Conservation (phyloP, 257 asterid species). For the Solanum neorickii region DNA sequence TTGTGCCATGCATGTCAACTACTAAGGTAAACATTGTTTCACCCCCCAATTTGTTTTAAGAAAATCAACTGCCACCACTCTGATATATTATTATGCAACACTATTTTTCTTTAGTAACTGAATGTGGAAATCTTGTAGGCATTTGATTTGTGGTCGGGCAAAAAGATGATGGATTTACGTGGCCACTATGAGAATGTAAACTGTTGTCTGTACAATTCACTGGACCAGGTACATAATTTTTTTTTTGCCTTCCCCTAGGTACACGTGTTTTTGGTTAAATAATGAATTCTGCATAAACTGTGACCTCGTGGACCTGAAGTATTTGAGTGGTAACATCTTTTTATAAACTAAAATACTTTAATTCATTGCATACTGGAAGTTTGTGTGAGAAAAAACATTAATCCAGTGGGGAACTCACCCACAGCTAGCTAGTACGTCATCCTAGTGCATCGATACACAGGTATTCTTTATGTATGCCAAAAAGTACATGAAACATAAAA, state of each 20-base stretch:
- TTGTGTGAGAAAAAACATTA: neutral
- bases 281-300: neutral
- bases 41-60: neutral
- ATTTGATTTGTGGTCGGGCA: constrained; percentile 90
- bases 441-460: neutral
- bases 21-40: constrained; percentile 36
- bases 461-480: neutral
- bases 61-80: neutral
- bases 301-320: neutral
- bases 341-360: neutral
- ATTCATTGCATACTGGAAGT: neutral
- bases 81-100: neutral
- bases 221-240: constrained; percentile 52
- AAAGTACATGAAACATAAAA: neutral
- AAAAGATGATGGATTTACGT: constrained; percentile 47
- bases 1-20: constrained; percentile 83
- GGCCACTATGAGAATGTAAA: constrained; percentile 87
- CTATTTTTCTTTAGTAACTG: neutral
- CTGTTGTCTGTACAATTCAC: constrained; percentile 79
- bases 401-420: neutral
- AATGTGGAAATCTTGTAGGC: constrained; percentile 33
- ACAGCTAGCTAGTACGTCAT: neutral
- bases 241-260: neutral
- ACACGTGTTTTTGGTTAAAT: neutral
- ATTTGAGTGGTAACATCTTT: neutral